Evolutionary conservation across 768 basidiomycete species (phyloP).

Genomic region (Rhodotorula paludigena): DNA sequence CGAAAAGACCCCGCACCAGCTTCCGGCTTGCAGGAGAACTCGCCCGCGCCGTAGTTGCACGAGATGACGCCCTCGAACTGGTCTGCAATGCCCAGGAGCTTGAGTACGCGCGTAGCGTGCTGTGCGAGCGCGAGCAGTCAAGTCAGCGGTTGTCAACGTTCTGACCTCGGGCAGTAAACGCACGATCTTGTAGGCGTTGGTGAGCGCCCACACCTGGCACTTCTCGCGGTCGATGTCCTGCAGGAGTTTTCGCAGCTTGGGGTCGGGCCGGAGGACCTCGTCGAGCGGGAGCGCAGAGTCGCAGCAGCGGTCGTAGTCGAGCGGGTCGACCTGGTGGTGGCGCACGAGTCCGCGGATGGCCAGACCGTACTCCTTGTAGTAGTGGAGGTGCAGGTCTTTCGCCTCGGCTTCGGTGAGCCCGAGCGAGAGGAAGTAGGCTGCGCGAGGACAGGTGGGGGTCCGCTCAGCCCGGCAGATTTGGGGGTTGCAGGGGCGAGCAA

Average conservation of each 20-base stretch:
- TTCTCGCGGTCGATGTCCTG: conserved; percentile 30
- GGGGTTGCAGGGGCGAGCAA: too few relatives aligned
- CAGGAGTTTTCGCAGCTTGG: conserved; percentile 11
- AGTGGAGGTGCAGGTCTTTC: conserved; percentile 20
- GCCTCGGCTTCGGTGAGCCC: conserved; percentile 32
- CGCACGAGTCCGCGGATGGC: conserved; percentile 39
- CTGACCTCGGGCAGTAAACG: background rate
- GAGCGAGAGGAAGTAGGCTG: conserved; percentile 24
- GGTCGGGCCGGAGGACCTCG: conserved; percentile 20
- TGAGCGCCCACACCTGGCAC: conserved; percentile 37
- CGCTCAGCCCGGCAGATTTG: too few relatives aligned
- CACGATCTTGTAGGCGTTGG: conserved; percentile 38
- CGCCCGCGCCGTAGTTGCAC: conserved; percentile 39
- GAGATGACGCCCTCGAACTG: conserved; percentile 42
- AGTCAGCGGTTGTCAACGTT: too few relatives aligned
- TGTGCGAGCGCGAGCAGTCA: background rate
- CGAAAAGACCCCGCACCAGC: background rate
- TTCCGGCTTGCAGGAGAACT: conserved; percentile 40
- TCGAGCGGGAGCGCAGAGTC: conserved; percentile 39
- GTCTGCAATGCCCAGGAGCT: conserved; percentile 31
- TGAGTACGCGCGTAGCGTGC: conserved; percentile 37
- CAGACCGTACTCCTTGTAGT: conserved; percentile 26
- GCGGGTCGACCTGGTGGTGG: conserved; percentile 39
- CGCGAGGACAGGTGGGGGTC: background rate
- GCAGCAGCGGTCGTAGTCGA: conserved; percentile 39